Evolutionary conservation across 139 green algal genomes (phyloP).

Genomic region (Closterium sp.): DNA sequence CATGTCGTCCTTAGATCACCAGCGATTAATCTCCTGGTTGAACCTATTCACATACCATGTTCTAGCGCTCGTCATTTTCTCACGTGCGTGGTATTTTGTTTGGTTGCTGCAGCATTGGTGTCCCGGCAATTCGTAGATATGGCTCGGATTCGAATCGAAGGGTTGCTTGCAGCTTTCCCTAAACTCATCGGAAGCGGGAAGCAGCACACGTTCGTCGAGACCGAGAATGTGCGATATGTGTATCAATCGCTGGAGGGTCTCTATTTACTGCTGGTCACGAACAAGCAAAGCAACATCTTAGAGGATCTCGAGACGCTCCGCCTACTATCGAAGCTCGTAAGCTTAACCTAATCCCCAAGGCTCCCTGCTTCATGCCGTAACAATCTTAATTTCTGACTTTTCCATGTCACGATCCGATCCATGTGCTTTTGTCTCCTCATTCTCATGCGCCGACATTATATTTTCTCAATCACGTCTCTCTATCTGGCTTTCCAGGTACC

Average conservation of each 20-base stretch:
- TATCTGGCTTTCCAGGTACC: constrained; percentile 29
- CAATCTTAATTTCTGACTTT: neutral
- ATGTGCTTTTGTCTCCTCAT: neutral
- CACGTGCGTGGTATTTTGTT: neutral
- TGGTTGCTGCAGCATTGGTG: constrained; percentile 80
- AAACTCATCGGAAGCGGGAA: constrained; percentile 93
- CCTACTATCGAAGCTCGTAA: constrained; percentile 91
- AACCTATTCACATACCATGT: neutral
- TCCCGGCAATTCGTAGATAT: constrained; percentile 98
- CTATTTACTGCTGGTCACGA: constrained; percentile 97
- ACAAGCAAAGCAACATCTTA: constrained; percentile 97
- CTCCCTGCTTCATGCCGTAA: neutral
- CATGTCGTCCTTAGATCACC: neutral
- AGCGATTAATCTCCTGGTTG: neutral
- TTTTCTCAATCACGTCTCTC: neutral
- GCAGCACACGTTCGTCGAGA: constrained; percentile 99
- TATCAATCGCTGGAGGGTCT: constrained; percentile 97
- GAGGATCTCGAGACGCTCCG: constrained; percentile 98
- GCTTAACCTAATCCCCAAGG: neutral
- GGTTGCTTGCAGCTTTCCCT: constrained; percentile 94
- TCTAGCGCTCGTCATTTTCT: neutral
- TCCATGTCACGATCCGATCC: neutral
- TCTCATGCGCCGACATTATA: neutral
- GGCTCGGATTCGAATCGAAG: constrained; percentile 96
- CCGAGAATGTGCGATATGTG: constrained; percentile 98